These are phyloP conservation scores for Pluteus cervinus DNA, from an alignment of 768 basidiomycete species.

Conservation along the genomic window DNA sequence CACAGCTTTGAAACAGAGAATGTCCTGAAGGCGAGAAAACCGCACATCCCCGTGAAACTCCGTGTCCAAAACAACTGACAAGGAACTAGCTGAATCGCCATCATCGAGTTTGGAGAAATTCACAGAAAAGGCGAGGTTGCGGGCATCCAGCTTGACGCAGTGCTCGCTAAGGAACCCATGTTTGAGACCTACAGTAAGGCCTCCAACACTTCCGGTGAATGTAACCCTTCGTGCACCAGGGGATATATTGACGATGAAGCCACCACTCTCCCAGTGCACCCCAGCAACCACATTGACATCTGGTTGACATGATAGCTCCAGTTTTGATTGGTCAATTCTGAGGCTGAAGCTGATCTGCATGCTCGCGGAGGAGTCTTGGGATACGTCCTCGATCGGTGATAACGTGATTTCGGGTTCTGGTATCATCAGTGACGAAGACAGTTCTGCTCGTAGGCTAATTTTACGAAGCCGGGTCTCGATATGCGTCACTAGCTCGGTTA, in stretches of 20 bases:
- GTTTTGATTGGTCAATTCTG: slow-evolving; percentile 83
- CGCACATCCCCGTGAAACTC: slow-evolving; percentile 75
- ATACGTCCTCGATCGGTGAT: slow-evolving; percentile 7
- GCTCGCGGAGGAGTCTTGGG: slow-evolving; percentile 10
- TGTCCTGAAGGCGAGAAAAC: slow-evolving; percentile 85
- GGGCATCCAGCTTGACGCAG: slow-evolving; percentile 72
- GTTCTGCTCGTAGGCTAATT: slow-evolving; percentile 26
- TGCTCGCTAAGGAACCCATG: slow-evolving; percentile 85
- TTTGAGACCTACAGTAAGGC: slow-evolving; percentile 73
- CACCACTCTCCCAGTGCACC: slow-evolving; percentile 91
- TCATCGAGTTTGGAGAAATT: slow-evolving; percentile 53
- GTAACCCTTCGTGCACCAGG: slow-evolving; percentile 67
- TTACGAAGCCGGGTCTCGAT: slow-evolving; percentile 68
- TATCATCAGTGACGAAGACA: no score
- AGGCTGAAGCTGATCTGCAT: slow-evolving; percentile 81
- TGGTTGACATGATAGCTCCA: slow-evolving; percentile 83
- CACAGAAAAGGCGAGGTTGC: slow-evolving; percentile 76
- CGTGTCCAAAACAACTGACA: slow-evolving; percentile 81
- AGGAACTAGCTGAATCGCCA: slow-evolving; percentile 27
- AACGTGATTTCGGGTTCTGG: slow-evolving; percentile 11
- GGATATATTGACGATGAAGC: slow-evolving; percentile 74
- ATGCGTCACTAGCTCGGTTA: slow-evolving; percentile 66
- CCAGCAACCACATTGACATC: slow-evolving; percentile 91
- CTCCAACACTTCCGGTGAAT: slow-evolving; percentile 76
- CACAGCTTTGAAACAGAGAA: slow-evolving; percentile 92